Base-by-base conservation (phyloP, 2,329 filamentous ascomycete genomes). In the Malbranchea zuffiana region DNA sequence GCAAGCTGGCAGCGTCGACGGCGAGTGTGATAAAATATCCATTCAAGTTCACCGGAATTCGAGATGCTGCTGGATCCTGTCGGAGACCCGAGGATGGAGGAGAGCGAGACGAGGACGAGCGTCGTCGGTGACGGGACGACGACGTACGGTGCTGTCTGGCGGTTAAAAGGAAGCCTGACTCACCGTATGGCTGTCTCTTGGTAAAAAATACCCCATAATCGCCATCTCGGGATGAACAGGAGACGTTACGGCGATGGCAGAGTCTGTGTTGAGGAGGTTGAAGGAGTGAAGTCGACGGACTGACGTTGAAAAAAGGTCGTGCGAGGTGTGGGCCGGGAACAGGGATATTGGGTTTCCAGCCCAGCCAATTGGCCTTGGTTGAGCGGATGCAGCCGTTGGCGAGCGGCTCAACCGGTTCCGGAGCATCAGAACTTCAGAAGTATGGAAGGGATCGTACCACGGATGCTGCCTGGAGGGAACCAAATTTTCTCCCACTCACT, bases 251-350 rank as follows among this genome's bases (percentile, higher is more conserved):
- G 17, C 3, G 19, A 10, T 17, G 18, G 33, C 13, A 20, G 27
- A 7, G n/a, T 23, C 8, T n/a, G n/a, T n/a, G n/a, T 7, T 12
- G 15, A 32, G 12, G 23, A 26, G n/a, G 35, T 13, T 8, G 6
- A 10, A 32, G 18, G 28, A 17, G 21, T 18, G 15, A 12, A n/a
- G 13, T 7, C 29, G 36, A 34, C 26, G 35, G 28, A 28, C n/a
- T 42, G 40, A 42, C 32, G 37, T 42, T 37, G 32, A 37, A 37
- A 42, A 23, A 42, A 40, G 32, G 38, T 36, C 26, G 13, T 26
- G 10, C 6, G 11, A 3, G 15, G 3, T 10, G 34, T 19, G 23
- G 16, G 25, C 11, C 19, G 28, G 28, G 28, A 15, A 25, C 23
- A 25, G 23, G 23, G 23, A 12, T 25, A n/a, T n/a, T n/a, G 23